These are phyloP conservation scores for Xylaria sp. DNA, from an alignment of 2,329 filamentous ascomycete species.

Conservation along the genomic window DNA sequence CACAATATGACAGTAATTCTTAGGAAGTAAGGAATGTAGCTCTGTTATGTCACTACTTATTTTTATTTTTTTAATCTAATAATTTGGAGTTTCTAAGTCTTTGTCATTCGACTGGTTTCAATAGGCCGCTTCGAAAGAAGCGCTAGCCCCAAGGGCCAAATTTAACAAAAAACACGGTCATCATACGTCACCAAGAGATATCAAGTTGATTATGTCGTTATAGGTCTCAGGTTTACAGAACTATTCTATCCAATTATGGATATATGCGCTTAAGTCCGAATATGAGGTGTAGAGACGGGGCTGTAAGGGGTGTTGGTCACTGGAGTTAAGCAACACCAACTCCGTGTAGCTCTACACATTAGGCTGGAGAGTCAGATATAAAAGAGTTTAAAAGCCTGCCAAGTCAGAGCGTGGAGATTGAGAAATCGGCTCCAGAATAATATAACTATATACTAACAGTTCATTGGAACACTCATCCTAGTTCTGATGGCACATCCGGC, in stretches of 20 bases:
- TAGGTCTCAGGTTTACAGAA: background rate
- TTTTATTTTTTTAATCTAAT: no score
- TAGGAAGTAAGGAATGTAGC: no score
- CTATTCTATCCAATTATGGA: background rate
- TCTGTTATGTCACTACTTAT: no score
- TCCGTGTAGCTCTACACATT: constrained; percentile 1
- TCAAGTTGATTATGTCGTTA: background rate
- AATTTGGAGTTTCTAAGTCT: background rate
- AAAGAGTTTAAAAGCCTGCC: constrained; percentile 1
- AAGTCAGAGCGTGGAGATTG: background rate
- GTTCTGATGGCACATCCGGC: constrained; percentile 10
- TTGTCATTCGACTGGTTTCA: background rate
- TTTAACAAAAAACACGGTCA: background rate
- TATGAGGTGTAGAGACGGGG: background rate
- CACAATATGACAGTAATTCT: no score
- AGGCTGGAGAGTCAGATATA: constrained; percentile 2
- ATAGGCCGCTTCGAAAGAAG: background rate
- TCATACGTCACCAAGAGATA: background rate
- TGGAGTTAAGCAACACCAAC: constrained; percentile 19
- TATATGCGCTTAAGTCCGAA: constrained; percentile 9
- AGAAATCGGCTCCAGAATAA: background rate
- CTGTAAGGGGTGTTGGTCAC: background rate
- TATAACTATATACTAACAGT: background rate
- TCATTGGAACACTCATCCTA: background rate
- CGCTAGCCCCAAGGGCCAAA: background rate